Evolutionary conservation across 2,329 filamentous ascomycete species (phyloP).

Genomic region (Monilinia fructicola): DNA sequence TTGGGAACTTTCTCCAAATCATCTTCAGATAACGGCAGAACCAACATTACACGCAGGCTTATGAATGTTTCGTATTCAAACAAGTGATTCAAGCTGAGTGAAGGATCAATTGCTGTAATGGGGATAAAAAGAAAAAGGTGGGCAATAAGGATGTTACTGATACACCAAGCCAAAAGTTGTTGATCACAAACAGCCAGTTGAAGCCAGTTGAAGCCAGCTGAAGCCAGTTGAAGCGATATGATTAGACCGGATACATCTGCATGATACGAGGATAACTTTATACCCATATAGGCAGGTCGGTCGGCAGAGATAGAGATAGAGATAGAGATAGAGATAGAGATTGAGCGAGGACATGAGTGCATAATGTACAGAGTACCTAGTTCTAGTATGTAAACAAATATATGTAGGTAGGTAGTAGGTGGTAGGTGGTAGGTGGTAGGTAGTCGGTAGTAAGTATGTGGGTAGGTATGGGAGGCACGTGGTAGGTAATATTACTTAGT

Average conservation of each 20-base stretch:
- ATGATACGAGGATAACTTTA: neutral
- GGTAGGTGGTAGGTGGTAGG: too few species aligned
- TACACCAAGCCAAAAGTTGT: too few species aligned
- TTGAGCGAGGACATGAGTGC: neutral
- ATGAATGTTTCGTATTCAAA: neutral
- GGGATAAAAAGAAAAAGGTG: neutral
- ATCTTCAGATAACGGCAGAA: too few species aligned
- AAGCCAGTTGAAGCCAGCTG: too few species aligned
- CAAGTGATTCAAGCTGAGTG: neutral
- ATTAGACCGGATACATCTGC: neutral
- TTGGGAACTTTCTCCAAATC: constrained; percentile 3
- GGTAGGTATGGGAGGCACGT: too few species aligned
- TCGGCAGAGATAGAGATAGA: too few species aligned
- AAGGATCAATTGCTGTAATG: neutral
- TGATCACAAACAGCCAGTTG: neutral
- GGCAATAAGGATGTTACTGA: neutral
- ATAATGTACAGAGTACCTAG: too few species aligned
- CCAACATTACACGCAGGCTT: neutral
- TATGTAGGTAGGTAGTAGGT: too few species aligned
- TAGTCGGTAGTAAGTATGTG: too few species aligned
- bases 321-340: too few species aligned
- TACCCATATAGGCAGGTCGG: constrained; percentile 1
- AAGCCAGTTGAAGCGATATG: neutral
- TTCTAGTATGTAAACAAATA: too few species aligned
- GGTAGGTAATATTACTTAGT: too few species aligned